These are phyloP conservation scores for Cladochytrium tenue DNA, from an alignment of 371 early-diverging fungal species.

Conservation along the genomic window DNA sequence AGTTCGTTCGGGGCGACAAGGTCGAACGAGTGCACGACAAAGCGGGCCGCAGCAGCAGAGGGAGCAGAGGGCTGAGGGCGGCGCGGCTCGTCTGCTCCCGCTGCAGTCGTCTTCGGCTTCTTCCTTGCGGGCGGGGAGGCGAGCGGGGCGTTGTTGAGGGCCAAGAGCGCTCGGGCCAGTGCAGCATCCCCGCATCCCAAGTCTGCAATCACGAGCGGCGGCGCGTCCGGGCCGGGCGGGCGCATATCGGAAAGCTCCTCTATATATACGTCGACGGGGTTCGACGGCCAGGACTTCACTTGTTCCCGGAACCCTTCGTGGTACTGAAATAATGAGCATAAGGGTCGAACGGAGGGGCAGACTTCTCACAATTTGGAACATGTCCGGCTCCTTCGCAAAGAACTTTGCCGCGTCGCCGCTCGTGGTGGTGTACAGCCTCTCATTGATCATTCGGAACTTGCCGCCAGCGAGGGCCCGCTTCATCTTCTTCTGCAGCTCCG, in stretches of 20 bases:
- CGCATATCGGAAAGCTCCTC: conserved; percentile 54
- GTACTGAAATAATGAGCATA: conserved; percentile 60
- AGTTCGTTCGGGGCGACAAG: conserved; percentile 79
- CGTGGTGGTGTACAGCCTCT: conserved; percentile 86
- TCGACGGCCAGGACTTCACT: conserved; percentile 93
- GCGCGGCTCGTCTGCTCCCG: too few relatives aligned
- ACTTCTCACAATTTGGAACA: conserved; percentile 80
- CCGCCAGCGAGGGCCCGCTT: conserved; percentile 69
- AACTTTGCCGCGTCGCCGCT: conserved; percentile 74
- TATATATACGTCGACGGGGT: conserved; percentile 92
- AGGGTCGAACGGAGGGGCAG: neutral
- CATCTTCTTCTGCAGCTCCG: conserved; percentile 81
- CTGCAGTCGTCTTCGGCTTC: too few relatives aligned
- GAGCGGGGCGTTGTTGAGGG: conserved; percentile 12
- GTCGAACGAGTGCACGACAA: conserved; percentile 92
- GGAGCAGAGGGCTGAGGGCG: neutral
- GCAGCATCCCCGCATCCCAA: conserved; percentile 98
- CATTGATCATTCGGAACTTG: conserved; percentile 93
- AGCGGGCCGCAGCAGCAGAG: conserved; percentile 12
- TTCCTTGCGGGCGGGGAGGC: too few relatives aligned
- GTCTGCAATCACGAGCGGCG: conserved; percentile 78
- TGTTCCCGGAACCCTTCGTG: conserved; percentile 96
- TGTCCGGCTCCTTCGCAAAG: conserved; percentile 79
- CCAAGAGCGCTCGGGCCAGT: conserved; percentile 72
- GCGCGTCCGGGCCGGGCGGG: conserved; percentile 7